Percentiles rank a stretch among this genome's conserved stretches.
Evolutionary conservation across 2,329 filamentous ascomycete genomes (phyloP).

Genomic region (Verticillium albo-atrum): DNA sequence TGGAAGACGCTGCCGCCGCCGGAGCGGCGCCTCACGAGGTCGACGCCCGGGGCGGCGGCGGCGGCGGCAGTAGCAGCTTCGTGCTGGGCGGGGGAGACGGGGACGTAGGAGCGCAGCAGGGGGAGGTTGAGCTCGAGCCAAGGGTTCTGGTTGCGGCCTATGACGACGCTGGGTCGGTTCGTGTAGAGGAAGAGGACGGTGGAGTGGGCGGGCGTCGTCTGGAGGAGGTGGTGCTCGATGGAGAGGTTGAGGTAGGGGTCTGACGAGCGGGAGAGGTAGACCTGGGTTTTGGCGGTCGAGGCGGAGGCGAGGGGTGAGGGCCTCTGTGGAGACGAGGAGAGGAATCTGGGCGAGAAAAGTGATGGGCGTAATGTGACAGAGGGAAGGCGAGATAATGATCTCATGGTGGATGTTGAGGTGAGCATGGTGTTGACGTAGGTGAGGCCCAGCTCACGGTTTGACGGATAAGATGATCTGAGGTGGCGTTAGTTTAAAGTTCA

Average conservation of each 20-base stretch:
- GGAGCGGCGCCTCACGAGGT: constrained; percentile 76
- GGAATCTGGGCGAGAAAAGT: not conserved
- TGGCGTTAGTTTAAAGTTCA: not conserved
- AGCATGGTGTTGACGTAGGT: not conserved
- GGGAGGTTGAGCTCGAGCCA: constrained; percentile 85
- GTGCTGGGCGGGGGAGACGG: not conserved
- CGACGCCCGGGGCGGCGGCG: constrained; percentile 15
- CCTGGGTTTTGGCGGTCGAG: constrained; percentile 48
- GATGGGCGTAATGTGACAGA: not conserved
- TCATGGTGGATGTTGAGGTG: not conserved
- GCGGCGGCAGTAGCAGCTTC: constrained; percentile 10
- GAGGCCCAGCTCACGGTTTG: not conserved
- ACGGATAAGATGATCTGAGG: not conserved
- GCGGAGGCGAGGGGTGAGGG: constrained; percentile 24
- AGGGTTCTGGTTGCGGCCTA: constrained; percentile 96
- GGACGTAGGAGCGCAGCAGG: constrained; percentile 36
- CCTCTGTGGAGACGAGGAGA: not conserved
- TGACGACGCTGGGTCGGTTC: constrained; percentile 82
- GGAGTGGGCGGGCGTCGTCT: constrained; percentile 66
- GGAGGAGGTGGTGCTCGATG: constrained; percentile 85
- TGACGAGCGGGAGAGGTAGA: constrained; percentile 65
- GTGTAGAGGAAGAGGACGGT: constrained; percentile 82
- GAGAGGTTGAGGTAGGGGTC: constrained; percentile 90
- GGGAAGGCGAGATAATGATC: not conserved
- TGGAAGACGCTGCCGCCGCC: constrained; percentile 95